Conservation (phyloP, 345 rosid genomes). For the Cochlearia excelsa region DNA sequence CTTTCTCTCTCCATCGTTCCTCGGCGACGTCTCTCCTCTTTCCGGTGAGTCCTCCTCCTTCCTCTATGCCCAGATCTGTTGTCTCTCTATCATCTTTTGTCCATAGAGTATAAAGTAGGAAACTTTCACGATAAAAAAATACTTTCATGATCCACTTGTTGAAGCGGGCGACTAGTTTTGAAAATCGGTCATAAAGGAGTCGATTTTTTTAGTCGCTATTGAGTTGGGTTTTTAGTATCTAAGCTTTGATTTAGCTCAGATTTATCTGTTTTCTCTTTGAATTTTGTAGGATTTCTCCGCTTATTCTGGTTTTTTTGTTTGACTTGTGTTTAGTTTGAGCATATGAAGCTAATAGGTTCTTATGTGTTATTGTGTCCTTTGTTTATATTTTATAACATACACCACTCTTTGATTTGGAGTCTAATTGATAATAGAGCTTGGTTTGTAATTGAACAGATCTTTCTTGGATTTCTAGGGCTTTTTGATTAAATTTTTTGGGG, state of each 20-base stretch:
- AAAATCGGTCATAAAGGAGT: slow-evolving; percentile 5
- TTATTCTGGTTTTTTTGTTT: not conserved
- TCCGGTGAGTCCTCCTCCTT: slow-evolving; percentile 20
- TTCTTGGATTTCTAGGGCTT: slow-evolving; percentile 21
- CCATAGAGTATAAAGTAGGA: not conserved
- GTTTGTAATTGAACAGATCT: not conserved
- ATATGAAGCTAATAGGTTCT: not conserved
- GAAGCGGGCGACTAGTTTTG: not conserved
- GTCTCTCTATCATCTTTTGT: not conserved
- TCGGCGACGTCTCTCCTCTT: slow-evolving; percentile 4
- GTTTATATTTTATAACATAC: not conserved
- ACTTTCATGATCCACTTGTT: not conserved
- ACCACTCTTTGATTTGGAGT: not conserved
- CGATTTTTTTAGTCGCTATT: not conserved
- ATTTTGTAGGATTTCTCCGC: not conserved
- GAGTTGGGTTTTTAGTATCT: not conserved
- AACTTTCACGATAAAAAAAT: not conserved
- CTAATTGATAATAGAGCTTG: not conserved
- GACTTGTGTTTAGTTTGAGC: slow-evolving; percentile 6
- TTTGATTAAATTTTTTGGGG: not conserved
- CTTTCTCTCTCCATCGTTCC: not conserved
- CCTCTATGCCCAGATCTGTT: not conserved
- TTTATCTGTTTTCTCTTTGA: not conserved
- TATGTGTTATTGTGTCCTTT: not conserved
- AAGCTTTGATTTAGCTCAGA: not conserved